phyloP scores from a whole-genome alignment of 2,329 filamentous ascomycete species.

The Stachybotrys elegans region DNA sequence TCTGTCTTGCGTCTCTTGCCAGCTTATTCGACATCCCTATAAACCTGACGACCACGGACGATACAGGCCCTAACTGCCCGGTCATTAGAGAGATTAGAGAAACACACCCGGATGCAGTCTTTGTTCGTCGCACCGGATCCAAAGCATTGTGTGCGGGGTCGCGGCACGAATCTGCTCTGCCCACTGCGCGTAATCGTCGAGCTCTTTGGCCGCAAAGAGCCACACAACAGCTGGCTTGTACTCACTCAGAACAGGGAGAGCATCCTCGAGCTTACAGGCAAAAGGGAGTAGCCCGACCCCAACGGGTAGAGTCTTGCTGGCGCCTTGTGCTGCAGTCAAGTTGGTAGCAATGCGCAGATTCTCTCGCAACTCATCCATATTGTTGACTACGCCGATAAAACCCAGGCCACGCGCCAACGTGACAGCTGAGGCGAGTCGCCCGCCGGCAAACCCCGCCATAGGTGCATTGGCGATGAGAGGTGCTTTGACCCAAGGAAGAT shows the following conservation, averaged over 20 bases:
- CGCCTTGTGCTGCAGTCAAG: too few species aligned
- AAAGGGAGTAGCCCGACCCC: neutral
- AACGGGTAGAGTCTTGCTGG: neutral
- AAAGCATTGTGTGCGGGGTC: neutral
- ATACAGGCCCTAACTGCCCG: neutral
- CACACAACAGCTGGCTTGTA: conserved; percentile 2
- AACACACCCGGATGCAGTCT: neutral
- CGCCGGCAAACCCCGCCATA: neutral
- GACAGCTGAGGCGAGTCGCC: neutral
- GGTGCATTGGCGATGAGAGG: conserved; percentile 1
- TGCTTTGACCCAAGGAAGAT: neutral
- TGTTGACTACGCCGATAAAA: neutral
- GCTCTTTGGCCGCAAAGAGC: conserved; percentile 3
- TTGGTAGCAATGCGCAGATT: neutral
- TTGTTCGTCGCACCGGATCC: neutral
- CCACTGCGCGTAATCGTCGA: neutral
- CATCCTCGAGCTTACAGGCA: neutral
- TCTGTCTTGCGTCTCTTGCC: neutral
- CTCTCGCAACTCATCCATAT: neutral
- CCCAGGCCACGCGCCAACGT: neutral
- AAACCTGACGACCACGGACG: neutral
- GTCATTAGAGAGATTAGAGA: neutral
- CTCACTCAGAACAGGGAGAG: neutral
- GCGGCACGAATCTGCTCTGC: neutral
- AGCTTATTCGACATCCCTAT: neutral